Conservation (phyloP, 75 land plant species). For the Gnetum montanum region DNA sequence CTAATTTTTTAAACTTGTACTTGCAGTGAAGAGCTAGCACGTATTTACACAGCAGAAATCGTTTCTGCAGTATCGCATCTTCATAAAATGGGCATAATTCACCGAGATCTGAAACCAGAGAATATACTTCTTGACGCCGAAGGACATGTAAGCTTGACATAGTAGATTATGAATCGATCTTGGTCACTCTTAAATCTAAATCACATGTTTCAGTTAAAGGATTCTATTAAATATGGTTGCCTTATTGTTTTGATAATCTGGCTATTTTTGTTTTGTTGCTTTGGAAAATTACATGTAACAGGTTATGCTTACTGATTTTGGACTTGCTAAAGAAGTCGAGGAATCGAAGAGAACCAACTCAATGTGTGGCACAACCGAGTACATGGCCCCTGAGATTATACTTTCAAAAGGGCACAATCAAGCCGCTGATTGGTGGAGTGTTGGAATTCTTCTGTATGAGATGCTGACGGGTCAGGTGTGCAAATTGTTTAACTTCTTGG, state of each 20-base stretch:
- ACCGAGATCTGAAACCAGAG: conserved; percentile 96
- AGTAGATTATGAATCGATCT: too few species aligned
- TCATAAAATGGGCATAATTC: conserved; percentile 89
- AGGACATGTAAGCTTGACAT: conserved; percentile 64
- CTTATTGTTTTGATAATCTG: neutral
- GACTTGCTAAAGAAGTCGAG: conserved; percentile 87
- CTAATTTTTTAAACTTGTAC: neutral
- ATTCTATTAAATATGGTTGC: too few species aligned
- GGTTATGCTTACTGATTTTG: conserved; percentile 96
- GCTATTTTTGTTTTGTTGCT: too few species aligned
- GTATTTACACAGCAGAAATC: conserved; percentile 93
- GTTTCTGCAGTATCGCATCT: conserved; percentile 95
- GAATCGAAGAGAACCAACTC: conserved; percentile 82
- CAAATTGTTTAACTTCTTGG: neutral
- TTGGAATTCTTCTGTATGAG: conserved; percentile 86
- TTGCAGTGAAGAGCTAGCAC: conserved; percentile 90
- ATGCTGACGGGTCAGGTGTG: conserved; percentile 94
- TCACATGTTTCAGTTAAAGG: too few species aligned
- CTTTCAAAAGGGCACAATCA: conserved; percentile 88
- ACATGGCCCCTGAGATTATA: conserved; percentile 97
- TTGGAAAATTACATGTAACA: conserved; percentile 10
- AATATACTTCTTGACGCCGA: conserved; percentile 91
- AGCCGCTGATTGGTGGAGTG: conserved; percentile 99
- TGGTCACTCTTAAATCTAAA: too few species aligned
- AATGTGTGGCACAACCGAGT: conserved; percentile 89